These are phyloP conservation scores for Cinnamomum chago DNA, from an alignment of 164 flowering plant species.

Conservation along the genomic window DNA sequence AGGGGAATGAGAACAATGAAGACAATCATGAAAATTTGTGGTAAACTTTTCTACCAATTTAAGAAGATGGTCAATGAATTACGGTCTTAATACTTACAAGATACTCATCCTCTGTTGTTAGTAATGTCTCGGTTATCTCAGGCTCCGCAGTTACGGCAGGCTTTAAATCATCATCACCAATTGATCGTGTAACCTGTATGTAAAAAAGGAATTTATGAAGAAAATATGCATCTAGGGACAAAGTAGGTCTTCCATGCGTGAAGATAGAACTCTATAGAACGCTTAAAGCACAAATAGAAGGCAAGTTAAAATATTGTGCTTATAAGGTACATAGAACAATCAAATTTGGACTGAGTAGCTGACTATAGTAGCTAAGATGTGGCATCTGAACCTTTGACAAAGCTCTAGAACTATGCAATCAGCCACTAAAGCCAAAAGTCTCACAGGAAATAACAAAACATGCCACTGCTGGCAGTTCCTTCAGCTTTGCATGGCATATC, in stretches of 20 bases:
- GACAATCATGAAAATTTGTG: too few relatives aligned
- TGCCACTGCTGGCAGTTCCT: neutral
- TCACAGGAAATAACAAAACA: neutral
- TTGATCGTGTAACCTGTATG: slow-evolving; percentile 88
- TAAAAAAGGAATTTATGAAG: neutral
- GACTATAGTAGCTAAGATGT: neutral
- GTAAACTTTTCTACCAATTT: too few relatives aligned
- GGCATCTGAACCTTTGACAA: neutral
- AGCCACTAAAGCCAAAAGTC: neutral
- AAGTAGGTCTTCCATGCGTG: neutral
- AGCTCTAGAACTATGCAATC: neutral
- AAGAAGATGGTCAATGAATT: too few relatives aligned
- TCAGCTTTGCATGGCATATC: neutral
- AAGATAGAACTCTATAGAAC: neutral
- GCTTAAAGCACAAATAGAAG: neutral
- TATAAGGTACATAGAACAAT: neutral
- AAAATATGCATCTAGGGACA: neutral
- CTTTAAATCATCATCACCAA: slow-evolving; percentile 96
- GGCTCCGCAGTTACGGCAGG: slow-evolving; percentile 96
- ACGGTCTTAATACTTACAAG: slow-evolving; percentile 41
- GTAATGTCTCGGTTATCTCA: slow-evolving; percentile 66
- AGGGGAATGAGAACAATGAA: too few relatives aligned
- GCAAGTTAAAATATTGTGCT: neutral
- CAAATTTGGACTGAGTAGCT: neutral
- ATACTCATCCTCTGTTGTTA: slow-evolving; percentile 72